phyloP scores from a whole-genome alignment of 306 rosid species.

The Ammopiptanthus mongolicus region DNA sequence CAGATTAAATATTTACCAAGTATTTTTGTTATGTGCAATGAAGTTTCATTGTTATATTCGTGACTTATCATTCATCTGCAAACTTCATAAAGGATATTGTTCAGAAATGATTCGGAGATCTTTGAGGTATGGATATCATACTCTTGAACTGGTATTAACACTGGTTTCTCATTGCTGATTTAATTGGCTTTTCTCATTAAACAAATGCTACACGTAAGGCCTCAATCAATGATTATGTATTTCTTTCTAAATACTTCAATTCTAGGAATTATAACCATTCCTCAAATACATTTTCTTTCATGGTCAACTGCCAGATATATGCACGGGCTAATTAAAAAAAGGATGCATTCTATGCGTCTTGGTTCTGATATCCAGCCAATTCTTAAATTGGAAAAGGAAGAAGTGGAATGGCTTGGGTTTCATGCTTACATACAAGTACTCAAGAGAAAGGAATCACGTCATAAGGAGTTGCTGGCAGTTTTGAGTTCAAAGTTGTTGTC shows the following conservation, averaged over 20 bases:
- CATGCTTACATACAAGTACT: constrained; percentile 69
- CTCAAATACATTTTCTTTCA: constrained; percentile 9
- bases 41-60: constrained; percentile 72
- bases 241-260: not conserved
- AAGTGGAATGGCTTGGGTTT: constrained; percentile 84
- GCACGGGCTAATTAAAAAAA: constrained; percentile 57
- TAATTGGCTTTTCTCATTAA: constrained; percentile 6
- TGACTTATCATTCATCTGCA: constrained; percentile 59
- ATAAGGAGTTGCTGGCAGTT: constrained; percentile 44
- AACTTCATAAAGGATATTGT: constrained; percentile 31
- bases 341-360: constrained; percentile 39
- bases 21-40: constrained; percentile 75
- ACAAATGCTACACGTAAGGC: not conserved
- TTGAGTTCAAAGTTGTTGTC: constrained; percentile 41
- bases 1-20: constrained; percentile 70
- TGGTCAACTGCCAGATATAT: constrained; percentile 49
- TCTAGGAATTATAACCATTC: not conserved
- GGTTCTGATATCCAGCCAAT: constrained; percentile 40
- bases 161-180: constrained; percentile 9
- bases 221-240: not conserved
- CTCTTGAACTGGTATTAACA: not conserved
- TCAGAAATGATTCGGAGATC: constrained; percentile 44
- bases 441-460: constrained; percentile 63
- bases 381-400: constrained; percentile 48
- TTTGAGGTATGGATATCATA: constrained; percentile 49